Base-by-base conservation (phyloP, 1,284 basidiomycete species). In the Hymenochaete sp. region DNA sequence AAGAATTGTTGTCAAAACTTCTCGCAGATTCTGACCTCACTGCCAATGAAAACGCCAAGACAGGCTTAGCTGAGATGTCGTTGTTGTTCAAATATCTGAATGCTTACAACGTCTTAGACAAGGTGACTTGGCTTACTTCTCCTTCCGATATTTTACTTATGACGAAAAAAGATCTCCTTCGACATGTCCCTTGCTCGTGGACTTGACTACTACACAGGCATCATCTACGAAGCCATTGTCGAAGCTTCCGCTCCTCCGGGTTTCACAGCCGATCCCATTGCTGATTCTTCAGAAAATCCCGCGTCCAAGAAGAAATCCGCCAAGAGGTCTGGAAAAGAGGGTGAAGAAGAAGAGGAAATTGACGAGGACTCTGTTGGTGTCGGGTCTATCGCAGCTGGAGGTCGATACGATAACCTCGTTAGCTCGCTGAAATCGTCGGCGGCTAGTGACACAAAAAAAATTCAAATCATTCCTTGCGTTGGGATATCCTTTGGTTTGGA, bases 181-280 rank as follows among this genome's bases (percentile, higher is more conserved):
- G 95, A 98, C 65, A 77, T 98, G 56, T 95, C 91, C 6, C 78
- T 98, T 18, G 96, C 96, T 6, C 82, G 96, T 27, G 95, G 95
- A 19, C 75, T 98, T 28, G 96, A 98, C 65, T 98, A 98, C 67
- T 98, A 99, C 68, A 98, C 95, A 1, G 95, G 96, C 31, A 82
- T 99, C 59, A 98, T 98, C 62, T 98, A 97, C 69, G 96, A 99
- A 67, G 96, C 92, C 32, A 77, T 93, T 56, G 89, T 92, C 19
- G 90, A 90, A 57, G 89, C 82, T 1, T 97, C 93, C 7, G 93
- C 93, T 0, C 93, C 95, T 1, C 91, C 95, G 1, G 78, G 79
- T 6, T 78, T 88, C 67, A 71, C 73, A 52, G 66, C 72, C 4
- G 59, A 72, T 32, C 72, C 75, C 5, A 62, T 71, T 29, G 50